phyloP scores from a whole-genome alignment of 1,284 basidiomycete species.

The Malassezia slooffiae region DNA sequence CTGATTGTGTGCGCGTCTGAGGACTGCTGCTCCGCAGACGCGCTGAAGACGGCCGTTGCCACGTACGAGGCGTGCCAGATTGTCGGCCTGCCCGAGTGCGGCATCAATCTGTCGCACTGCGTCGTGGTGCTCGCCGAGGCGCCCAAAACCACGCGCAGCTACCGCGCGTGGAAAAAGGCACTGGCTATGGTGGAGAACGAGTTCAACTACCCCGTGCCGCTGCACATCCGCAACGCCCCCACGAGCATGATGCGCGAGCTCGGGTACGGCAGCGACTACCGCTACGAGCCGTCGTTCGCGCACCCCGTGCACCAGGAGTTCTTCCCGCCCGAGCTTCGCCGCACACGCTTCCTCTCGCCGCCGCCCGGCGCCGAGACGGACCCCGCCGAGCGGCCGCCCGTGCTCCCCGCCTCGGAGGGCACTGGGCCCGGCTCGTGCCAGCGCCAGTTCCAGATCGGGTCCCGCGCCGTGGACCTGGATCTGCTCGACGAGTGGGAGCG shows the following conservation, averaged over 20 bases:
- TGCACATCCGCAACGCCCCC: conserved; percentile 75
- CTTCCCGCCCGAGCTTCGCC: conserved; percentile 48
- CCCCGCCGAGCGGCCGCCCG: neutral
- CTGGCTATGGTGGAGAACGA: conserved; percentile 22
- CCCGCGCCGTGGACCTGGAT: conserved; percentile 58
- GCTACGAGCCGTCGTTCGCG: conserved; percentile 66
- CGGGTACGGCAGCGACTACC: conserved; percentile 53
- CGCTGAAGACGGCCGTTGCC: conserved; percentile 34
- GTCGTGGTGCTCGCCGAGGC: conserved; percentile 72
- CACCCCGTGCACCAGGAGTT: conserved; percentile 52
- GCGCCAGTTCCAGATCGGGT: conserved; percentile 31
- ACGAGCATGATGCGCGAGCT: conserved; percentile 70
- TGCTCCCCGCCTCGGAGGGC: conserved; percentile 12
- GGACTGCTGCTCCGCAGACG: conserved; percentile 69
- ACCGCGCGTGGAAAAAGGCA: conserved; percentile 39
- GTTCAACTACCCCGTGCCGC: conserved; percentile 56
- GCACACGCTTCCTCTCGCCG: conserved; percentile 52
- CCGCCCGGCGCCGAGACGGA: conserved; percentile 36
- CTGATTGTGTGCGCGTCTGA: conserved; percentile 75
- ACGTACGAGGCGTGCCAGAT: conserved; percentile 49
- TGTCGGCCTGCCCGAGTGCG: conserved; percentile 62
- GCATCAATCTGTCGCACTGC: conserved; percentile 58
- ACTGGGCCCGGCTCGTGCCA: conserved; percentile 34
- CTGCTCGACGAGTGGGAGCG: conserved; percentile 62
- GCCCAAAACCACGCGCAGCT: conserved; percentile 63